phyloP scores from a whole-genome alignment of 805 yeast genomes.

The Candida succiphila region DNA sequence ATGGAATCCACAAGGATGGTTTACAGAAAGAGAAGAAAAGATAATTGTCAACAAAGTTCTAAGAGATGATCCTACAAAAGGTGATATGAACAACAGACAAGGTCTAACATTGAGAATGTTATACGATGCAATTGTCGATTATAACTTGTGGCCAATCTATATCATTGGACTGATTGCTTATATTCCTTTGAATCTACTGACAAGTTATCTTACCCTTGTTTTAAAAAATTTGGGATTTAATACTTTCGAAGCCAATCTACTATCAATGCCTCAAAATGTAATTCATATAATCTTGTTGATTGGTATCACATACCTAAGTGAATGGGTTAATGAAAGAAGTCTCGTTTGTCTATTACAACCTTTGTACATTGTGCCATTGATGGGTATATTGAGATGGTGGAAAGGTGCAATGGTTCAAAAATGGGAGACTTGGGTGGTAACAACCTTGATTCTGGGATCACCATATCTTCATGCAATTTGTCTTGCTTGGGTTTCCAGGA shows the following conservation, averaged over 20 bases:
- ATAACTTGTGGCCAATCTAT: constrained; percentile 47
- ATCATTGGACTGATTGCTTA: constrained; percentile 31
- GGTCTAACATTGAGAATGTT: constrained; percentile 34
- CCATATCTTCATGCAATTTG: constrained; percentile 45
- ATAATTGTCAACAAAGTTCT: constrained; percentile 48
- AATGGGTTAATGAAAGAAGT: constrained; percentile 20
- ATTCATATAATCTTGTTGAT: constrained; percentile 28
- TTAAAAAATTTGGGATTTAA: constrained; percentile 40
- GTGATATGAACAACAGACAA: constrained; percentile 55
- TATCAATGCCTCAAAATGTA: constrained; percentile 40
- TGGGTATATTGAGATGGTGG: constrained; percentile 20
- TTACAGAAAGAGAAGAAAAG: constrained; percentile 42
- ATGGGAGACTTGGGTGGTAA: constrained; percentile 16
- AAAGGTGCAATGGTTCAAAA: constrained; percentile 13
- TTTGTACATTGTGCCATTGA: constrained; percentile 14
- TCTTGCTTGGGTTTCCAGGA: constrained; percentile 52
- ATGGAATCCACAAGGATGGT: constrained; percentile 26
- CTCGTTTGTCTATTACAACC: constrained; percentile 14
- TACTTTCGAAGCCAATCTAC: constrained; percentile 40
- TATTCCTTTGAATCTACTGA: constrained; percentile 26
- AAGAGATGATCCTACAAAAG: constrained; percentile 55
- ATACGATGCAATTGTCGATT: constrained; percentile 32
- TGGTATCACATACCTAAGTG: constrained; percentile 26
- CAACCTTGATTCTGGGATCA: constrained; percentile 24
- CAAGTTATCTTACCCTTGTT: constrained; percentile 36